A percentile compares a stretch with the other conserved stretches of the same genome.
Evolutionary conservation across 768 basidiomycete genomes (phyloP).

Genomic region (Tulasnella sp.): DNA sequence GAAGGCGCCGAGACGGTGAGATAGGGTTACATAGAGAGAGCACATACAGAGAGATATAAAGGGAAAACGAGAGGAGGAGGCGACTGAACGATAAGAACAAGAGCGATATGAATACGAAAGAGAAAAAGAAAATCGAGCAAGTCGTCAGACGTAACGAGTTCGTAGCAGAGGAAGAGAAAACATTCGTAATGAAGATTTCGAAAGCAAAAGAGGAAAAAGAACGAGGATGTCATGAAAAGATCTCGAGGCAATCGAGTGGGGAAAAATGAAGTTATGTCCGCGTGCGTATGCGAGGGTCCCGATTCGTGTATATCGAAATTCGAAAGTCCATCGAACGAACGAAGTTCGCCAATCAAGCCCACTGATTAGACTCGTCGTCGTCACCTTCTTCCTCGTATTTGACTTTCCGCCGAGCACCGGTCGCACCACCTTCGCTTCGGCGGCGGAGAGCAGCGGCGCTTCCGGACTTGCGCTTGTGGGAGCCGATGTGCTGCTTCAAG

Average conservation of each 20-base stretch:
- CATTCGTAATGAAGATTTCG: not conserved
- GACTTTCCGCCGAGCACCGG: not conserved
- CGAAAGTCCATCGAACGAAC: not conserved
- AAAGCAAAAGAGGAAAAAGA: not conserved
- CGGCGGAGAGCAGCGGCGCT: not conserved
- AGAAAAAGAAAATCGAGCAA: not conserved
- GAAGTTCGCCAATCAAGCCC: not conserved
- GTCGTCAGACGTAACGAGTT: not conserved
- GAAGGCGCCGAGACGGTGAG: not conserved
- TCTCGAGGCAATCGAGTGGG: not conserved
- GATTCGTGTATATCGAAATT: not conserved
- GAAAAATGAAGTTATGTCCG: not conserved
- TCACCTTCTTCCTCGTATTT: not conserved
- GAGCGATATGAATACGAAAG: not conserved
- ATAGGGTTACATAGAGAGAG: not conserved
- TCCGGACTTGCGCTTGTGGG: conserved; percentile 13
- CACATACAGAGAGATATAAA: not conserved
- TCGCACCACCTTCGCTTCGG: not conserved
- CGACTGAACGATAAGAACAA: not conserved
- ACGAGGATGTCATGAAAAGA: not conserved
- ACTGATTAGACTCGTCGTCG: not conserved
- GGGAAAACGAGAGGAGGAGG: not conserved
- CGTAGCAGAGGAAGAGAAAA: not conserved
- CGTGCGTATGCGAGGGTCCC: not conserved
- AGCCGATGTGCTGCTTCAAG: conserved; percentile 17